Conservation (phyloP, 2,329 filamentous ascomycete genomes). For the Alternaria metachromatica region DNA sequence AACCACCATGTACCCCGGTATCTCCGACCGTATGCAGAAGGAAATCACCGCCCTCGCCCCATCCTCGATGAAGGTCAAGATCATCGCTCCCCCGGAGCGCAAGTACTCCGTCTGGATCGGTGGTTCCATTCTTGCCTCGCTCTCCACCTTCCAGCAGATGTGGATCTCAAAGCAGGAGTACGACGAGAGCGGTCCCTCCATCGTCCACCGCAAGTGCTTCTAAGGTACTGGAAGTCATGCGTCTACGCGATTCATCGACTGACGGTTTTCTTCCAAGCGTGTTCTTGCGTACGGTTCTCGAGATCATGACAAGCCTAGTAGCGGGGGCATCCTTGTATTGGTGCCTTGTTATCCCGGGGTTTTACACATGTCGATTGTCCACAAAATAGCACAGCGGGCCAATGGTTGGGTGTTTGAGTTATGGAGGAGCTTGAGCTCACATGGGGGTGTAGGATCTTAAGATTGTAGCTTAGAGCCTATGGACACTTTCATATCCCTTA, state of each 20-base stretch:
- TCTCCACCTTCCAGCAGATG: slow-evolving; percentile 99
- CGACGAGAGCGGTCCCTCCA: slow-evolving; percentile 99
- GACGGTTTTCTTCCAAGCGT: slow-evolving; percentile 38
- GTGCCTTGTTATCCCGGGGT: slow-evolving; percentile 45
- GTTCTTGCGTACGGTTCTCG: slow-evolving; percentile 44
- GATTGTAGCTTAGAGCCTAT: slow-evolving; percentile 50
- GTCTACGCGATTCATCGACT: slow-evolving; percentile 21
- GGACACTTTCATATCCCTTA: slow-evolving; percentile 43
- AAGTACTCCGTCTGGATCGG: slow-evolving; percentile 99
- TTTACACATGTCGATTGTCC: slow-evolving; percentile 46
- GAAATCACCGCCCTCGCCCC: slow-evolving; percentile 99
- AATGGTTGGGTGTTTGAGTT: slow-evolving; percentile 47
- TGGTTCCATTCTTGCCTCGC: slow-evolving; percentile 99
- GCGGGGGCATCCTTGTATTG: slow-evolving; percentile 45
- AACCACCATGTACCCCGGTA: slow-evolving; percentile 99
- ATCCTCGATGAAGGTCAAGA: slow-evolving; percentile 99
- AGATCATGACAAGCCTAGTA: slow-evolving; percentile 48
- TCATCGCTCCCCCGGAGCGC: slow-evolving; percentile 99
- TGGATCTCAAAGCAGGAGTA: slow-evolving; percentile 99
- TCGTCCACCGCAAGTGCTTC: slow-evolving; percentile 99
- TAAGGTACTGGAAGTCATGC: slow-evolving; percentile 68
- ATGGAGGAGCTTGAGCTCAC: slow-evolving; percentile 46
- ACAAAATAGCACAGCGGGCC: slow-evolving; percentile 49
- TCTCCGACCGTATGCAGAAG: slow-evolving; percentile 99
- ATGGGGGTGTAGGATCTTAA: slow-evolving; percentile 45